Conservation (phyloP, 2,329 filamentous ascomycete species). For the Samsoniella hepiali region DNA sequence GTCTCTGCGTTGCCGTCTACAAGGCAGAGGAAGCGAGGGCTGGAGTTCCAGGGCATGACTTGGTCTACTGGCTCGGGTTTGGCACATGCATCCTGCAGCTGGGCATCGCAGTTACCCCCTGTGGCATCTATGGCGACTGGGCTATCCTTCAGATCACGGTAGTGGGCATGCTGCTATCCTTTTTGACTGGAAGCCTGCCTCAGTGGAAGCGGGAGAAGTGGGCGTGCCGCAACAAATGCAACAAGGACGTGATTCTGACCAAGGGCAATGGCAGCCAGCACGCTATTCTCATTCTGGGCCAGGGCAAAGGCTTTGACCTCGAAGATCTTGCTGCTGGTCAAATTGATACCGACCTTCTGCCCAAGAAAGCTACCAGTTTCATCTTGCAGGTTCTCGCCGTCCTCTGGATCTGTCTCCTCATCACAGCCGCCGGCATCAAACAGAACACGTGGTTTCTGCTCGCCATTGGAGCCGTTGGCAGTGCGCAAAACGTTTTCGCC, state of each 20-base stretch:
- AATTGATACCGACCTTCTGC: not conserved
- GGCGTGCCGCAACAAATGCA: constrained; percentile 32
- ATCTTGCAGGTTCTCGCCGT: constrained; percentile 28
- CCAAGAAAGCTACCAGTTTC: constrained; percentile 21
- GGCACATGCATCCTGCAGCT: constrained; percentile 30
- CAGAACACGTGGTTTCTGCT: constrained; percentile 40
- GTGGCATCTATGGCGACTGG: constrained; percentile 34
- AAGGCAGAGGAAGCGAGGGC: constrained; percentile 20
- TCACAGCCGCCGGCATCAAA: constrained; percentile 36
- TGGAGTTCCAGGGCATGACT: constrained; percentile 21
- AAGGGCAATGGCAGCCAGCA: constrained; percentile 40
- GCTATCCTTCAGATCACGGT: constrained; percentile 38
- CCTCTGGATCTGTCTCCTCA: constrained; percentile 40
- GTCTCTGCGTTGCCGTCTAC: constrained; percentile 29
- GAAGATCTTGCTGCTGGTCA: constrained; percentile 38
- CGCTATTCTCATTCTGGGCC: constrained; percentile 37
- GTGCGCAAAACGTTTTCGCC: constrained; percentile 38
- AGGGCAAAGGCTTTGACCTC: constrained; percentile 35
- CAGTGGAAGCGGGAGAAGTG: constrained; percentile 46
- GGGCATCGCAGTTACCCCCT: constrained; percentile 34
- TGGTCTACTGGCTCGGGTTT: constrained; percentile 28
- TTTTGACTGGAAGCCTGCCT: constrained; percentile 33
- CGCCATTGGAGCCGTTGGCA: constrained; percentile 38
- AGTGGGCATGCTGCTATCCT: constrained; percentile 35
- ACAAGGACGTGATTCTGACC: constrained; percentile 35